phyloP scores from a whole-genome alignment of 179 eudicot genomes.

The Beta lomatogona region DNA sequence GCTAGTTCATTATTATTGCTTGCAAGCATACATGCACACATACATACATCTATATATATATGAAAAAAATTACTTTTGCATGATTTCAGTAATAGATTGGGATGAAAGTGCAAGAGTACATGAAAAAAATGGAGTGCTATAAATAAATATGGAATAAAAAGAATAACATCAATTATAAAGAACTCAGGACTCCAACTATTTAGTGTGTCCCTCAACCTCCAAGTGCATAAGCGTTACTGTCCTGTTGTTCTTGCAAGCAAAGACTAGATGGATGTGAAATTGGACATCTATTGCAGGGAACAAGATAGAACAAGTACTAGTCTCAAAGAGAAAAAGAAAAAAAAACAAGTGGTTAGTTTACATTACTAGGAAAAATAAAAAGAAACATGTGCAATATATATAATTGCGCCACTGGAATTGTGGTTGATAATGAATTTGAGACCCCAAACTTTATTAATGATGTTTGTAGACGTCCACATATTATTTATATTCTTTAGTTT shows the following conservation, averaged over 20 bases:
- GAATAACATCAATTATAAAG: background rate
- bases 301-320: background rate
- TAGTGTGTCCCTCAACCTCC: background rate
- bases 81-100: background rate
- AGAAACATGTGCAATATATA: no score
- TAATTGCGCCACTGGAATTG: no score
- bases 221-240: background rate
- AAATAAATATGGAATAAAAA: background rate
- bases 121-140: background rate
- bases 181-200: background rate
- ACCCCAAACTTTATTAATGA: no score
- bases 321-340: background rate
- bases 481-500: no score
- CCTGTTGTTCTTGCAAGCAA: conserved; percentile 5
- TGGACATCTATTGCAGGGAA: background rate
- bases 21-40: background rate
- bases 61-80: background rate
- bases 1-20: background rate
- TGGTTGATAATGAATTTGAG: no score
- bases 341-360: background rate
- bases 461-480: no score
- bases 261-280: background rate
- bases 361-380: background rate
- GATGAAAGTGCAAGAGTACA: background rate
- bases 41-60: background rate